These are phyloP conservation scores for Linderniella brevidens DNA, from an alignment of 257 asterid genomes.

Conservation along the genomic window DNA sequence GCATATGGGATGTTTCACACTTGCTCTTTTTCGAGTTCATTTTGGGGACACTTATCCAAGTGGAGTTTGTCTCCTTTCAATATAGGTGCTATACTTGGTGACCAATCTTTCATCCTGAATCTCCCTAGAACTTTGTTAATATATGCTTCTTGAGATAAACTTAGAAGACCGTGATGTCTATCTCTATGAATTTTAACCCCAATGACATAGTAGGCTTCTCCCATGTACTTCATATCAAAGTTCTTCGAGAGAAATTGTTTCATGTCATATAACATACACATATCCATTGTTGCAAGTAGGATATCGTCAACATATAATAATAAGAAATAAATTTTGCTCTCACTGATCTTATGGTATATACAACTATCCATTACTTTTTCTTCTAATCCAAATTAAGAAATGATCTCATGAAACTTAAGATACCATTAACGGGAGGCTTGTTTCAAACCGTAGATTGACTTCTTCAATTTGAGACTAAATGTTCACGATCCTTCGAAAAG, in stretches of 20 bases:
- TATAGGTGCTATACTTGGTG: not conserved
- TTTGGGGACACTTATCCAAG: not conserved
- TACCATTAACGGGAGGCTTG: constrained; percentile 2
- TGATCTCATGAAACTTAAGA: not conserved
- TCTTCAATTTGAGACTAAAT: not conserved
- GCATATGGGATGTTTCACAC: constrained; percentile 4
- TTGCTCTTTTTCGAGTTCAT: not conserved
- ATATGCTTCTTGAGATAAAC: not conserved
- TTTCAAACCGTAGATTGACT: not conserved
- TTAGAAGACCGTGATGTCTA: not conserved
- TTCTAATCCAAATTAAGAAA: not conserved
- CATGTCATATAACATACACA: not conserved
- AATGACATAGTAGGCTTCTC: too few species aligned
- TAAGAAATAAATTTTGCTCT: not conserved
- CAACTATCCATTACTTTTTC: not conserved
- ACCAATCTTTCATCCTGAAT: not conserved
- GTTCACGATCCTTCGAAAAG: not conserved
- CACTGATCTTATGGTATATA: not conserved
- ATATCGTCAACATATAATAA: not conserved
- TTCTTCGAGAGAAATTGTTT: not conserved
- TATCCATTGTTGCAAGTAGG: not conserved
- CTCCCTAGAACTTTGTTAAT: not conserved
- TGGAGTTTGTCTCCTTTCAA: not conserved
- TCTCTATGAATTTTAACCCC: not conserved
- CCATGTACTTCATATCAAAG: too few species aligned